Conservation (phyloP, 1,284 basidiomycete genomes). For the Ganoderma lingzhi region DNA sequence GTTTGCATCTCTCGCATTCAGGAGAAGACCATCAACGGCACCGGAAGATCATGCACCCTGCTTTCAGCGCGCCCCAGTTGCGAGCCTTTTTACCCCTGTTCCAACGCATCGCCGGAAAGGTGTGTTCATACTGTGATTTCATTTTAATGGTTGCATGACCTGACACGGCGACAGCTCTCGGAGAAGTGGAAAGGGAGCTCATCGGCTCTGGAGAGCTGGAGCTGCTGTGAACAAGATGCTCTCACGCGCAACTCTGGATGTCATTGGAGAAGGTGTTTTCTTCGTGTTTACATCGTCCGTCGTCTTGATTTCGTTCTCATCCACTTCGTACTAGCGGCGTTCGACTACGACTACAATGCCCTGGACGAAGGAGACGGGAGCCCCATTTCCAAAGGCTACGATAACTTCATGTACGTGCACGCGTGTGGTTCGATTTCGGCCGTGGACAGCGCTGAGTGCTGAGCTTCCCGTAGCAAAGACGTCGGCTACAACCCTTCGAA, state of each 20-base stretch:
- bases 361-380: conserved; percentile 36
- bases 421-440: too few relatives aligned
- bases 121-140: conserved; percentile 1
- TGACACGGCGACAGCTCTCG: conserved; percentile 19
- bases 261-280: conserved; percentile 40
- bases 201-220: conserved; percentile 10
- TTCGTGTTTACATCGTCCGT: neutral
- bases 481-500: conserved; percentile 35
- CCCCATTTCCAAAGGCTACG: conserved; percentile 36
- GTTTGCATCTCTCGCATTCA: neutral
- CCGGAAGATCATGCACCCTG: conserved; percentile 42
- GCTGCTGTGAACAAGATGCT: conserved; percentile 34
- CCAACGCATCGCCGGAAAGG: conserved; percentile 29
- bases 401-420: conserved; percentile 43
- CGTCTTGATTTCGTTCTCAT: neutral
- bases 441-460: neutral
- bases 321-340: conserved; percentile 35
- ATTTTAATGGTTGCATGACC: too few relatives aligned
- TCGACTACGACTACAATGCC: conserved; percentile 41
- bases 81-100: conserved; percentile 36
- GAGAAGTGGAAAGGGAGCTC: conserved; percentile 32
- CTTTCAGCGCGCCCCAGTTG: conserved; percentile 37
- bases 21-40: conserved; percentile 39
- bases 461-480: conserved; percentile 3
- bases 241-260: conserved; percentile 41